Conservation (phyloP, 2,329 filamentous ascomycete genomes). For the Truncatella angustata region DNA sequence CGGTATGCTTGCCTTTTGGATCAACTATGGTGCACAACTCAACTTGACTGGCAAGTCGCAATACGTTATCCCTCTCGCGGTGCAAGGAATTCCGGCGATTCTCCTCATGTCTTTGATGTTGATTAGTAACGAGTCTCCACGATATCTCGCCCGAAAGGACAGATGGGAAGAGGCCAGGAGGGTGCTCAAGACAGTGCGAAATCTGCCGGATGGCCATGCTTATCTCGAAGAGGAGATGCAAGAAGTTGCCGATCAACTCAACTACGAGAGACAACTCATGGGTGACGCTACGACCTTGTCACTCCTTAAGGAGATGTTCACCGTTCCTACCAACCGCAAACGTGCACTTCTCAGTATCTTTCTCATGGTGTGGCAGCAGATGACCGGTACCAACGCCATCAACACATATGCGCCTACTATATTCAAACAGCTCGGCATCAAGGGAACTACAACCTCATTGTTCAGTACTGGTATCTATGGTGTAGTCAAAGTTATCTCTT, state of each 20-base stretch:
- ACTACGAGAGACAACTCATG: constrained; percentile 57
- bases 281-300: constrained; percentile 54
- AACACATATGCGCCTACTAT: constrained; percentile 32
- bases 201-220: constrained; percentile 48
- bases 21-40: constrained; percentile 47
- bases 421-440: constrained; percentile 33
- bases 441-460: constrained; percentile 48
- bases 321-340: constrained; percentile 59
- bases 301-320: constrained; percentile 63
- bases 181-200: constrained; percentile 54
- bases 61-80: constrained; percentile 60
- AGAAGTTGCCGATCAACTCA: constrained; percentile 61
- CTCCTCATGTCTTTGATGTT: constrained; percentile 59
- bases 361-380: constrained; percentile 68
- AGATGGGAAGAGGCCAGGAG: constrained; percentile 60
- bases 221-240: constrained; percentile 59
- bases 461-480: constrained; percentile 64
- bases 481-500: constrained; percentile 60
- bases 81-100: constrained; percentile 62
- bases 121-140: constrained; percentile 62
- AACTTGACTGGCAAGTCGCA: constrained; percentile 27
- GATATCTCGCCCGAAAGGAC: constrained; percentile 64
- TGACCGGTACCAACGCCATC: constrained; percentile 55
- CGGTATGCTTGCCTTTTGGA: constrained; percentile 44
- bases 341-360: constrained; percentile 61